Evolutionary conservation across 352 stramenopile genomes (phyloP), one percentile per base, ranked within the genome.

Genomic region (Aphanomyces invadans): DNA sequence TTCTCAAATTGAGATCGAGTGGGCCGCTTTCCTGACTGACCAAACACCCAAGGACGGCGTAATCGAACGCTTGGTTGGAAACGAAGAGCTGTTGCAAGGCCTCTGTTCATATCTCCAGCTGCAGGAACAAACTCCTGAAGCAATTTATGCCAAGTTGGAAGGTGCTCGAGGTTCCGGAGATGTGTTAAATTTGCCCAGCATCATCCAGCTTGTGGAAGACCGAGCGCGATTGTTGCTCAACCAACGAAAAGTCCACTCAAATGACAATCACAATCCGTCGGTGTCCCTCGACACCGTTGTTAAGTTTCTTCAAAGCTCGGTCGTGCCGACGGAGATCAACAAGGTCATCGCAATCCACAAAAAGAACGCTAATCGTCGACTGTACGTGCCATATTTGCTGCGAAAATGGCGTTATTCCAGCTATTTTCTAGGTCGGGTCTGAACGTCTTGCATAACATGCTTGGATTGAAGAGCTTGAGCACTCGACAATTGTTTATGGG

Each of bases 1-100:
- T 52, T 76, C 86, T 11, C 82, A 89, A 56, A 63, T 89, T 25
- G 59, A 81, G 42, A 90, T 78, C 32, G 82, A 90, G 65, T 89
- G 80, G 76, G 44, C 74, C 7, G 84, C 78, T 36, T 62, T 88
- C 4, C 60, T 71, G 28, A 71, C 74, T 15, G 80, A 89, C 28
- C 52, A 67, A 9, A 65, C 81, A 4, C 70, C 65, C 23, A 23
- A 80, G 5, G 72, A 78, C 33, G 74, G 85, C 51, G 64, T 90
- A 54, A 74, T 75, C 29, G 81, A 90, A 31, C 73, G 77, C 4
- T 80, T 87, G 45, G 72, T 65, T 32, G 74, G 74, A 25, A 86
- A 89, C 59, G 51, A 68, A 9, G 69, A 79, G 68, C 73, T 73
- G 9, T 46, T 90, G 33, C 74, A 65, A 25, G 76, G 87, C 31